Evolutionary conservation across 495 filamentous ascomycete species (phyloP).

Genomic region (Neurospora tetrasperma): DNA sequence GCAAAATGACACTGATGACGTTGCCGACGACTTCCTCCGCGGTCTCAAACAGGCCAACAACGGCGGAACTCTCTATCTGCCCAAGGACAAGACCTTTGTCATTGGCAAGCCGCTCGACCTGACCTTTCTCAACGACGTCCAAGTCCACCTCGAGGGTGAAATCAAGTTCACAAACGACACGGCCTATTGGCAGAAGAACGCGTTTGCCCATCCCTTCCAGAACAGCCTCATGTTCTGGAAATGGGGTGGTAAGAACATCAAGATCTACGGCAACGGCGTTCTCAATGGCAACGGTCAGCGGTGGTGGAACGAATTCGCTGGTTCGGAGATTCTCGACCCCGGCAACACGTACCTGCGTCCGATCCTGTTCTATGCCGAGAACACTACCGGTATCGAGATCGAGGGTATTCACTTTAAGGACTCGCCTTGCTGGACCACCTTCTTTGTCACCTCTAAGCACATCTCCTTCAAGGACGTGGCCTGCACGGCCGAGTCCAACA

Average conservation of each 20-base stretch:
- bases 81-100: slow-evolving; percentile 42
- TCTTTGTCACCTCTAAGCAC: slow-evolving; percentile 43
- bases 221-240: slow-evolving; percentile 52
- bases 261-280: slow-evolving; percentile 42
- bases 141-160: slow-evolving; percentile 47
- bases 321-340: slow-evolving; percentile 32
- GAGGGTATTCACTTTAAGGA: slow-evolving; percentile 47
- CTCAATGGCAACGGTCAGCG: slow-evolving; percentile 46
- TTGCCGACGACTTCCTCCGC: slow-evolving; percentile 42
- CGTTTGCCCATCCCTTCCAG: slow-evolving; percentile 48
- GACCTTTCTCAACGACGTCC: slow-evolving; percentile 45
- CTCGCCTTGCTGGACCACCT: slow-evolving; percentile 52
- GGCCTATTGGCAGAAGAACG: slow-evolving; percentile 47
- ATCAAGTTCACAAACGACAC: slow-evolving; percentile 51
- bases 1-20: slow-evolving; percentile 41
- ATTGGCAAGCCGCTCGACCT: slow-evolving; percentile 48
- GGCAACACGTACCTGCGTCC: slow-evolving; percentile 44
- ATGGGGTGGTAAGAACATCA: slow-evolving; percentile 48
- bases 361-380: slow-evolving; percentile 46
- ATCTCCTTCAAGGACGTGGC: slow-evolving; percentile 42
- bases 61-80: slow-evolving; percentile 40
- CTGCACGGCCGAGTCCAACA: slow-evolving; percentile 45
- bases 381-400: slow-evolving; percentile 43
- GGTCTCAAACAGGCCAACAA: slow-evolving; percentile 44
- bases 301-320: slow-evolving; percentile 28